Evolutionary conservation across 345 rosid species (phyloP), one percentile per base, ranked within the genome.

Genomic region (Gossypioides kirkii): DNA sequence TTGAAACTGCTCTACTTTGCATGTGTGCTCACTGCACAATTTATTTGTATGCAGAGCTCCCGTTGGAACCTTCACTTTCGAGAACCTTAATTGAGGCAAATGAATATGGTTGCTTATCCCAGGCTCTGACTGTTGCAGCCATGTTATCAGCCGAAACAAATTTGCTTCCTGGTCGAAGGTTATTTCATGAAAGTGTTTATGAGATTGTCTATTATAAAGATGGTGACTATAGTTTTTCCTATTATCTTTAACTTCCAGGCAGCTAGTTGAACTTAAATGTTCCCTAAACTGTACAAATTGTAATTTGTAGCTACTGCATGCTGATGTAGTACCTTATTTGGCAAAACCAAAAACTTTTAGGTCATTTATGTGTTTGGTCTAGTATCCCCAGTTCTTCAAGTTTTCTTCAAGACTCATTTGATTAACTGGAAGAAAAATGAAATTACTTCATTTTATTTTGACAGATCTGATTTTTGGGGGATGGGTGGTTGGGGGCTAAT

Each of bases 131-230:
- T n/a, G 85, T 95, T 69, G 98, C 85, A 82, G 91, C 99, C 56
- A 92, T 95, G 98, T 76, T 95, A 77, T 95, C 99, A 36, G 96
- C 91, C 36, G 97, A 95, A 78, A 92, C 99, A 70, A 77, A 92
- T 61, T 84, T 95, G 79, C 93, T 95, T 80, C 87, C 90, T 72
- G 80, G 69, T 80, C 84, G 85, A 79, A 91, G 97, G 97, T 91
- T 67, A 76, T 84, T 69, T 80, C 78, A 69, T 70, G 72, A 47
- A 50, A 60, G 38, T 46, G 17, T 53, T 25, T 17, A 53, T 73
- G 32, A 46, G 6, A 38, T 72, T 58, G 28, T 32, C 41, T 38
- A 50, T 61, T 36, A 25, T 17, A 14, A 36, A 23, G 38, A 72
- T 32, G 72, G 36, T 36, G 38, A n/a, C 46, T 14, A 47, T 62